A percentile compares a stretch with the other conserved stretches of the same genome.
Evolutionary conservation across 2,329 filamentous ascomycete genomes (phyloP).

Genomic region (Arthroderma sp.): DNA sequence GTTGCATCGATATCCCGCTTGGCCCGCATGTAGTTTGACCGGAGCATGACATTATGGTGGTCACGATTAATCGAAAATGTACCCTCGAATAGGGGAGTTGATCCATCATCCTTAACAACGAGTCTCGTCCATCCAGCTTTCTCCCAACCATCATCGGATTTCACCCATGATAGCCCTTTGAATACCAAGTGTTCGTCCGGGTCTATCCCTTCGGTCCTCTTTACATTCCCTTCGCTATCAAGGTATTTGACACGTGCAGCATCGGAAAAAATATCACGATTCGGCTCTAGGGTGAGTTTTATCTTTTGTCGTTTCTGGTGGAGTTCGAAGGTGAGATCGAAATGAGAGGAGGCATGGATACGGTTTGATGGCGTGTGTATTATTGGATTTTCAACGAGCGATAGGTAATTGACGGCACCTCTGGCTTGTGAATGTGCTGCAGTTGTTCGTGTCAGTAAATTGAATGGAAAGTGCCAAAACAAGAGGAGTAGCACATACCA

Average conservation of each 20-base stretch:
- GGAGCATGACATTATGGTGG: constrained; percentile 75
- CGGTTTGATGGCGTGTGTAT: constrained; percentile 69
- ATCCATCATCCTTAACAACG: constrained; percentile 62
- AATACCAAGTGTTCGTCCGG: constrained; percentile 68
- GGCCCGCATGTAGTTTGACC: constrained; percentile 59
- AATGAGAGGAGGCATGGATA: constrained; percentile 66
- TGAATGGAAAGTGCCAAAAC: neutral
- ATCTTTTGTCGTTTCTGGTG: constrained; percentile 55
- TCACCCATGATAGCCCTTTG: constrained; percentile 64
- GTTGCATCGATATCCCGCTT: constrained; percentile 59
- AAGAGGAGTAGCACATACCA: constrained; percentile 8
- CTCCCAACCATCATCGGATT: constrained; percentile 54
- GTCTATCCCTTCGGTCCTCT: constrained; percentile 53
- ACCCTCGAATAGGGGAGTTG: constrained; percentile 72
- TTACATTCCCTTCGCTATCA: constrained; percentile 55
- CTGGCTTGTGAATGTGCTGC: constrained; percentile 58
- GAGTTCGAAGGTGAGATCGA: constrained; percentile 72
- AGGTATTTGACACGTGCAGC: constrained; percentile 63
- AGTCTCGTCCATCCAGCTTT: constrained; percentile 80
- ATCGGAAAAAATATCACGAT: constrained; percentile 73
- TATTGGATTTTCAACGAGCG: constrained; percentile 57
- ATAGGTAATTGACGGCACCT: constrained; percentile 56
- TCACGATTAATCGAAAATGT: constrained; percentile 70
- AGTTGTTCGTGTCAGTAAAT: neutral
- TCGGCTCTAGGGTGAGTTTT: constrained; percentile 72